Base-by-base conservation (phyloP, 805 yeast species). In the Metschnikowia lachancei region DNA sequence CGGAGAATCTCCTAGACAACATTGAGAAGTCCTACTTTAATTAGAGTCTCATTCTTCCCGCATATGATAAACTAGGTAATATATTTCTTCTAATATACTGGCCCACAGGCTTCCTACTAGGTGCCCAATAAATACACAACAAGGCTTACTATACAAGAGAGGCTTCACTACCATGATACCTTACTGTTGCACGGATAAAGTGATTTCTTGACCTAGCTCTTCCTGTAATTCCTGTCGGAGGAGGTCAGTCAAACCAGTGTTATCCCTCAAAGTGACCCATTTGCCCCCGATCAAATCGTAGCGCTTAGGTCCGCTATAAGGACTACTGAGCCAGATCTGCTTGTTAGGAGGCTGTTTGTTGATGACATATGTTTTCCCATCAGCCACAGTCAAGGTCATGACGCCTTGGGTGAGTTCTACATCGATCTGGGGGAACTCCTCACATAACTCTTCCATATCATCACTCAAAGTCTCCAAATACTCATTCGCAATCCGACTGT, bases 271-370 rank as follows among this genome's bases (percentile, higher is more conserved):
- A 11, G 91, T 84, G 11, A 82, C 67, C 99, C 99, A 94, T 46
- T 74, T 70, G 3, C 86, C 87, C 35, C 80, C 76, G 36, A 85
- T 74, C 51, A 77, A 79, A 63, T 94, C 98, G 47, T 51, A 57
- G 46, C 76, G 59, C 60, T 90, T 89, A 5, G 99, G 99, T 0
- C 99, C 99, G 7, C 95, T 85, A 3, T 89, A 61, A 0, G 99
- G 99, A 36, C 96, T 86, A 49, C 95, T 81, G 43, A 92, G 75
- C 99, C 99, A 94, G 26, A 94, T 85, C 64, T 94, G 99, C 66
- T 87, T 85, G 67, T 90, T 94, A 3, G 99, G 97, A 1, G 99
- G 99, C 67, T 94, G 98, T 61, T 90, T 92, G 70, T 94, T 94
- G 61, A 94, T 83, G 24, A 94, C 96, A 62, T 94, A 94, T 0